A percentile compares a stretch with the other conserved stretches of the same genome.
These are phyloP conservation scores for Pichia rugopelliculosa DNA, from an alignment of 805 yeast species.

Conservation along the genomic window DNA sequence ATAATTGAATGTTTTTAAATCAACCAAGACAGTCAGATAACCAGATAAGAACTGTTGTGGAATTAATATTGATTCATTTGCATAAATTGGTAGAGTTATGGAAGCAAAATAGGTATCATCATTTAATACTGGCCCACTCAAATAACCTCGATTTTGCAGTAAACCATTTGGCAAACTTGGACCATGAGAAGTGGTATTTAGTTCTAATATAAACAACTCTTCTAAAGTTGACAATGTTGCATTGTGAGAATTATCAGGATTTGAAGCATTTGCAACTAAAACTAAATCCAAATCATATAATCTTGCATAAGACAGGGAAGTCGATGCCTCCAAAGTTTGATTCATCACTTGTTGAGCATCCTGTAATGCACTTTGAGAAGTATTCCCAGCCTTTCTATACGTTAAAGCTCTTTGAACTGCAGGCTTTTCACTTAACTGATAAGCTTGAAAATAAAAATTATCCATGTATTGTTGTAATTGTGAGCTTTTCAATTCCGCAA, in stretches of 20 bases:
- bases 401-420: conserved; percentile 54
- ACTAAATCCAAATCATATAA: conserved; percentile 56
- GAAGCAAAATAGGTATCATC: conserved; percentile 51
- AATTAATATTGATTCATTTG: conserved; percentile 63
- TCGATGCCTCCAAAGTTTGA: conserved; percentile 58
- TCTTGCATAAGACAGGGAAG: conserved; percentile 53
- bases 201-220: conserved; percentile 27
- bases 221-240: conserved; percentile 37
- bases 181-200: conserved; percentile 9
- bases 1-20: conserved; percentile 28
- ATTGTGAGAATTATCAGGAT: conserved; percentile 24
- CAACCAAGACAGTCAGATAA: conserved; percentile 55
- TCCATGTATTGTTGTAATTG: conserved; percentile 67
- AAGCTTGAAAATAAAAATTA: conserved; percentile 58
- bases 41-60: conserved; percentile 59
- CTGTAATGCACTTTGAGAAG: conserved; percentile 41
- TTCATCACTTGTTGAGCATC: conserved; percentile 42
- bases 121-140: conserved; percentile 61
- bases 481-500: conserved; percentile 73
- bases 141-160: conserved; percentile 36
- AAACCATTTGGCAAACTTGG: conserved; percentile 36
- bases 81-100: conserved; percentile 66
- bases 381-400: conserved; percentile 66
- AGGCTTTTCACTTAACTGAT: conserved; percentile 56
- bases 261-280: conserved; percentile 38